A percentile compares a stretch with the other conserved stretches of the same genome.
These are phyloP conservation scores for Colletotrichum lupini DNA, from an alignment of 2,329 filamentous ascomycete species.

Conservation along the genomic window DNA sequence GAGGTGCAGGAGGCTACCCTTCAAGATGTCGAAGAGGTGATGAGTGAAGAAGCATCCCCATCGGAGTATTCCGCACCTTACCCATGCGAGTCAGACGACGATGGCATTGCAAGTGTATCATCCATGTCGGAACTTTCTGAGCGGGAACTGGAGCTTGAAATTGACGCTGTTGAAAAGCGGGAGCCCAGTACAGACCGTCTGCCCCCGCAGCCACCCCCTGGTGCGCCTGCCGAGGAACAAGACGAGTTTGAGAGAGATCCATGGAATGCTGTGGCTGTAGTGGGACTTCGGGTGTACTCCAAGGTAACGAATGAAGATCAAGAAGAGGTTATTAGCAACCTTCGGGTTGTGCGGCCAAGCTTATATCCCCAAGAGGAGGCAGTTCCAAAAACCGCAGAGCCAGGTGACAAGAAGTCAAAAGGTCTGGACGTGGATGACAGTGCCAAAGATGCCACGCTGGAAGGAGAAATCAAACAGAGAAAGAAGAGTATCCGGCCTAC, in stretches of 20 bases:
- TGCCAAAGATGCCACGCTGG: slow-evolving; percentile 56
- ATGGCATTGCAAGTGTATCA: slow-evolving; percentile 43
- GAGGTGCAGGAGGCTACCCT: slow-evolving; percentile 36
- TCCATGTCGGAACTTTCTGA: slow-evolving; percentile 53
- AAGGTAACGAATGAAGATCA: slow-evolving; percentile 51
- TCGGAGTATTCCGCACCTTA: slow-evolving; percentile 23
- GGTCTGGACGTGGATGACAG: slow-evolving; percentile 58
- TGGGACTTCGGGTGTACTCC: slow-evolving; percentile 65
- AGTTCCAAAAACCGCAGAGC: slow-evolving; percentile 28
- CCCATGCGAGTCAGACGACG: slow-evolving; percentile 40
- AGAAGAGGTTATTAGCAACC: slow-evolving; percentile 48
- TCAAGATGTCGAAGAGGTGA: slow-evolving; percentile 36
- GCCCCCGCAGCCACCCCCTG: slow-evolving; percentile 25
- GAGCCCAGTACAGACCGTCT: slow-evolving; percentile 32
- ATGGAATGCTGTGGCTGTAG: slow-evolving; percentile 66
- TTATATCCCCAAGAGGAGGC: slow-evolving; percentile 43
- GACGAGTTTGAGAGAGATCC: slow-evolving; percentile 65
- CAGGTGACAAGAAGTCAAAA: slow-evolving; percentile 42
- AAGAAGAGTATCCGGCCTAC: slow-evolving; percentile 46
- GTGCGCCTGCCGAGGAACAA: slow-evolving; percentile 51
- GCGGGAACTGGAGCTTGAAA: slow-evolving; percentile 47
- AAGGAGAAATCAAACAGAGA: slow-evolving; percentile 46
- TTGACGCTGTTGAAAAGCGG: slow-evolving; percentile 30
- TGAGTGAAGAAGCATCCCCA: slow-evolving; percentile 12
- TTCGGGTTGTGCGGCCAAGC: slow-evolving; percentile 53